A percentile compares a stretch with the other conserved stretches of the same genome.
These are phyloP conservation scores for Coemansia sp. DNA, from an alignment of 192 early-diverging fungal genomes.

Conservation along the genomic window DNA sequence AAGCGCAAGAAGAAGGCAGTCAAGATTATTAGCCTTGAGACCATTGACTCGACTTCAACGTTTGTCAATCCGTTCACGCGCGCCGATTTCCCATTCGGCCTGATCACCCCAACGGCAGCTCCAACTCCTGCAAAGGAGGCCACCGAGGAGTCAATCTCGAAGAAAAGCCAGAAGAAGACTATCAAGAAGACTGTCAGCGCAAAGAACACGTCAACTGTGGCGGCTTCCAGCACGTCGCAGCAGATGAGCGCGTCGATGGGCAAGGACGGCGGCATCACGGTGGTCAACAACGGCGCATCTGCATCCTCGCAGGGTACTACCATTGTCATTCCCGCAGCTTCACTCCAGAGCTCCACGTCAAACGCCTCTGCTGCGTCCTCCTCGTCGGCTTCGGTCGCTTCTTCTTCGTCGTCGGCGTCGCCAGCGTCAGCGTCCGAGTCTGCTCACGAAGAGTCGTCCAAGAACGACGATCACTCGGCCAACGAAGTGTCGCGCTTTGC, in stretches of 20 bases:
- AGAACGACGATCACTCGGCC: slow-evolving; percentile 29
- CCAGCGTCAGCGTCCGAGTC: slow-evolving; percentile 8
- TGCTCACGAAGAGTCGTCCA: slow-evolving; percentile 24
- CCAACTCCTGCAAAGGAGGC: slow-evolving; percentile 7
- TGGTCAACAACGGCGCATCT: slow-evolving; percentile 22
- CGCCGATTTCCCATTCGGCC: slow-evolving; percentile 45
- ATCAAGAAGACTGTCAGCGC: slow-evolving; percentile 27
- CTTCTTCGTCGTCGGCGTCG: slow-evolving; percentile 12
- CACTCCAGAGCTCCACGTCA: slow-evolving; percentile 12
- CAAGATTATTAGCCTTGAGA: slow-evolving; percentile 38
- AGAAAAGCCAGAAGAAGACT: slow-evolving; percentile 33
- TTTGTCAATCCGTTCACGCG: slow-evolving; percentile 46
- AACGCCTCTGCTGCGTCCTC: neutral
- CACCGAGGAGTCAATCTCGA: slow-evolving; percentile 14
- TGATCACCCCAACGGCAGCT: slow-evolving; percentile 29
- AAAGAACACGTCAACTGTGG: slow-evolving; percentile 11
- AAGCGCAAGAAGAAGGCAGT: slow-evolving; percentile 34
- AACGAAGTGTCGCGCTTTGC: slow-evolving; percentile 36
- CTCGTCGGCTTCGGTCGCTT: slow-evolving; percentile 5
- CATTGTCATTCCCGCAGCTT: slow-evolving; percentile 34
- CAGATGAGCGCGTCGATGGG: slow-evolving; percentile 40
- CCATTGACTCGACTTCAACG: slow-evolving; percentile 37
- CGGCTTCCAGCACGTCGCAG: neutral
- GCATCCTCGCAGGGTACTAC: slow-evolving; percentile 23
- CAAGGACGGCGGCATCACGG: slow-evolving; percentile 44